These are phyloP conservation scores for Globisporangium paroecandrum DNA, from an alignment of 352 stramenopile genomes.

Conservation along the genomic window DNA sequence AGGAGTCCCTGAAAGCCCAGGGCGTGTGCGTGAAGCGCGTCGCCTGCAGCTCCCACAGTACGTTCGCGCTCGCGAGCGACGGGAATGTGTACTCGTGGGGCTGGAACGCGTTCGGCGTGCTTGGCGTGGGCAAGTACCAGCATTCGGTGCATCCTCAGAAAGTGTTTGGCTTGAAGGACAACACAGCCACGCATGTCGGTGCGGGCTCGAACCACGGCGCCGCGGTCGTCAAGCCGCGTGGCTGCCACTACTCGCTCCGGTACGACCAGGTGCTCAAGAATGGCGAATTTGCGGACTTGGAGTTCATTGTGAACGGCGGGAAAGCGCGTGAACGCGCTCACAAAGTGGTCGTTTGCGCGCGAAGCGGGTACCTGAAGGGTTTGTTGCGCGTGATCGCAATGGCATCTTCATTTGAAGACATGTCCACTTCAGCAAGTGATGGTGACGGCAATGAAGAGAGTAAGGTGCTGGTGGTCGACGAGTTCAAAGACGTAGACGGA, in stretches of 20 bases:
- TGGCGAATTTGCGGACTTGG: constrained; percentile 54
- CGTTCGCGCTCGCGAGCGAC: constrained; percentile 53
- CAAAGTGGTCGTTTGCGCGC: constrained; percentile 52
- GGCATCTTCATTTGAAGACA: background rate
- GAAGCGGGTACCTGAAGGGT: constrained; percentile 56
- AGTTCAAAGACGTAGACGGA: constrained; percentile 55
- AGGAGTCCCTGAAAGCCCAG: constrained; percentile 47
- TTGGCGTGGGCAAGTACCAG: constrained; percentile 76
- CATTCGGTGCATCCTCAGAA: constrained; percentile 64
- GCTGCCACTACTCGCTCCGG: constrained; percentile 57
- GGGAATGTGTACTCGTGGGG: constrained; percentile 82
- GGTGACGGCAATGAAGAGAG: constrained; percentile 4
- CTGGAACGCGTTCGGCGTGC: constrained; percentile 77
- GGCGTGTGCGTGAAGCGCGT: constrained; percentile 29
- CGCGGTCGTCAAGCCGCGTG: constrained; percentile 48
- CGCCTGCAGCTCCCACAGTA: constrained; percentile 72
- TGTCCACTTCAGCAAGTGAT: background rate
- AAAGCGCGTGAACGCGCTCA: constrained; percentile 33
- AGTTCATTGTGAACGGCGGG: constrained; percentile 34
- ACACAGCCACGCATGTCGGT: constrained; percentile 43
- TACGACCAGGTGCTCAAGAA: constrained; percentile 52
- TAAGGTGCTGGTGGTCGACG: constrained; percentile 34
- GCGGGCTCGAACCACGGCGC: constrained; percentile 72
- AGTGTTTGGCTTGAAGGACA: constrained; percentile 59
- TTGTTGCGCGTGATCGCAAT: constrained; percentile 42